Base-by-base conservation (phyloP, 768 basidiomycete species). In the Lactifluus subvellereus region DNA sequence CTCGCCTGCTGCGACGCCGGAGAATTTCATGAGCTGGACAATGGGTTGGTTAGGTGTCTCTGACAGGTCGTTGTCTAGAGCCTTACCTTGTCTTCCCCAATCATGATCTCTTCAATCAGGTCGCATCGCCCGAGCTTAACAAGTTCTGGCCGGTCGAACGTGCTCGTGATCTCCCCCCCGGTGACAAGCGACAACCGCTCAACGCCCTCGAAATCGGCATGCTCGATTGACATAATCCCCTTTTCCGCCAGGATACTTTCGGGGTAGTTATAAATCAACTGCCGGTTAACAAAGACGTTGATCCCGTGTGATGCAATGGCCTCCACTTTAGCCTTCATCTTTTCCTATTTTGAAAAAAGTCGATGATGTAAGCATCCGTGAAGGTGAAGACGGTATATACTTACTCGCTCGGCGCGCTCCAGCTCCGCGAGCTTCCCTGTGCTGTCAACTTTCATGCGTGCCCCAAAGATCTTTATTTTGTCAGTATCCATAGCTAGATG, bases 381-480 rank as follows among this genome's bases (percentile, higher is more conserved):
- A 14, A 40, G 14, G 9, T 3, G 7, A n/a, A 27, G 1, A 27
- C 2, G 27, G 27, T 14, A 48, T 42, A 45, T 43, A 74, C 82
- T 35, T 68, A 88, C 91, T 70, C 87, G 82, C 76, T 98, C 97
- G 6, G 97, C 97, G 11, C 95, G 88, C 75, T 99, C 97, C 18
- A 99, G 86, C 74, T 99, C 97, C 8, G 97, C 97, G 7, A 99
- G 84, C 77, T 99, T 98, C 57, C 95, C 91, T 3, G 97, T 96
- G 51, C 91, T 82, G 70, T 98, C 96, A 6, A 98, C 97, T 76
- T 94, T 93, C 66, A 98, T 87, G 42, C 94, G 83, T 0, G 97
- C 96, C 48, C 97, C 97, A 65, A 99, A 99, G 64, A 99, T 89
- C 77, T 99, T 99, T 80, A 98, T 97, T 75, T 99, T 99, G 77